Conservation (phyloP, 2,329 filamentous ascomycete genomes). For the Geosmithia morbida region DNA sequence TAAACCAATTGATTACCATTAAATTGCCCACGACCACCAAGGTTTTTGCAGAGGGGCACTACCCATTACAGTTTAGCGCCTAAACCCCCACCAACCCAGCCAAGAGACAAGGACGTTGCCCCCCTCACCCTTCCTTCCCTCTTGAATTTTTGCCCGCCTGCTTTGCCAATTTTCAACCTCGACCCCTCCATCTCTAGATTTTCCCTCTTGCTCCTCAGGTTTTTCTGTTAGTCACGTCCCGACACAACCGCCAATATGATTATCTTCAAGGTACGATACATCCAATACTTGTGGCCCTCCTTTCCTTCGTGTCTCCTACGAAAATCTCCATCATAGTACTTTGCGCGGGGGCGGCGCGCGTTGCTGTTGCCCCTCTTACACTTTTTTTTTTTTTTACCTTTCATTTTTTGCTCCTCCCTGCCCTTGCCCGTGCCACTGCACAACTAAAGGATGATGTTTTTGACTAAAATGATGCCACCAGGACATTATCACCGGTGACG, state of each 20-base stretch:
- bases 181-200: neutral
- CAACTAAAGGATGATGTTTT: neutral
- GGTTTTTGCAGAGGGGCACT: neutral
- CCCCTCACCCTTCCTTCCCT: constrained; percentile 7
- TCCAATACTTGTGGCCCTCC: neutral
- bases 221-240: constrained; percentile 1
- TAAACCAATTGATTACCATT: neutral
- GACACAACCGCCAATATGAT: constrained; percentile 46
- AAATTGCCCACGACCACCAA: neutral
- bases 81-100: constrained; percentile 6
- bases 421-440: constrained; percentile 2
- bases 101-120: constrained; percentile 3
- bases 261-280: constrained; percentile 49
- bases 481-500: constrained; percentile 83
- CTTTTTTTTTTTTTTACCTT: neutral
- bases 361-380: neutral
- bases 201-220: neutral
- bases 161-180: neutral
- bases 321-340: no score
- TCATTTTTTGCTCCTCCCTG: neutral
- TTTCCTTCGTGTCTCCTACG: no score
- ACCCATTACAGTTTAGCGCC: constrained; percentile 4
- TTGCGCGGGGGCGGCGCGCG: no score
- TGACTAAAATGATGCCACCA: constrained; percentile 25
- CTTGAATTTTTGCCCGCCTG: constrained; percentile 1